Percentiles rank a stretch among this genome's conserved stretches.
phyloP scores from a whole-genome alignment of 352 stramenopile species.

The Phytophthora capsici region DNA sequence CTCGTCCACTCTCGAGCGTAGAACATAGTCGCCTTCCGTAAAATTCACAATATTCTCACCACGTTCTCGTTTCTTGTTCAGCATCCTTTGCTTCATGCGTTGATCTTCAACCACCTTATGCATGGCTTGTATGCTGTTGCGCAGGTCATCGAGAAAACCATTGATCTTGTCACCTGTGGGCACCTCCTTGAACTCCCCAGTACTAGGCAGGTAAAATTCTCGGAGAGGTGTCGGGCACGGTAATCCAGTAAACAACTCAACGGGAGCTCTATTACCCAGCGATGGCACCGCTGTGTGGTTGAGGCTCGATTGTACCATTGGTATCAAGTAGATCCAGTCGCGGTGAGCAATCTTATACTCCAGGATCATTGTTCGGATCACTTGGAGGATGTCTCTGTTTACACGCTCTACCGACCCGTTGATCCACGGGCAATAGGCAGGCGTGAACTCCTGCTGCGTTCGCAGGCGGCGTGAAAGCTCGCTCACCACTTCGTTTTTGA shows the following conservation, averaged over 20 bases:
- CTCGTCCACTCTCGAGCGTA: conserved; percentile 13
- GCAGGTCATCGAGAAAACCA: neutral
- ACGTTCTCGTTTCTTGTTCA: conserved; percentile 12
- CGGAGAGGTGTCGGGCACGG: conserved; percentile 1
- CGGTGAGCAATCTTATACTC: conserved; percentile 23
- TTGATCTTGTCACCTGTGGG: neutral
- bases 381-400: too few species aligned
- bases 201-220: conserved; percentile 25
- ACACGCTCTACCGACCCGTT: too few species aligned
- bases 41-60: conserved; percentile 21
- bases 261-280: conserved; percentile 27
- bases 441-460: too few species aligned
- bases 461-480: too few species aligned
- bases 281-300: too few species aligned
- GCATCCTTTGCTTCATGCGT: conserved; percentile 3
- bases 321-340: conserved; percentile 33
- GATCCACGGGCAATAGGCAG: too few species aligned
- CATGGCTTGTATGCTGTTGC: neutral
- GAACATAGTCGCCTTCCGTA: conserved; percentile 6
- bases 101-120: neutral
- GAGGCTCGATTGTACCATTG: conserved; percentile 32
- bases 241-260: conserved; percentile 33
- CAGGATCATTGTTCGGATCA: too few species aligned
- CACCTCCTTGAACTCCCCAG: neutral
- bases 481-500: too few species aligned